phyloP scores from a whole-genome alignment of 352 stramenopile species.

The Phytopythium helicoides region DNA sequence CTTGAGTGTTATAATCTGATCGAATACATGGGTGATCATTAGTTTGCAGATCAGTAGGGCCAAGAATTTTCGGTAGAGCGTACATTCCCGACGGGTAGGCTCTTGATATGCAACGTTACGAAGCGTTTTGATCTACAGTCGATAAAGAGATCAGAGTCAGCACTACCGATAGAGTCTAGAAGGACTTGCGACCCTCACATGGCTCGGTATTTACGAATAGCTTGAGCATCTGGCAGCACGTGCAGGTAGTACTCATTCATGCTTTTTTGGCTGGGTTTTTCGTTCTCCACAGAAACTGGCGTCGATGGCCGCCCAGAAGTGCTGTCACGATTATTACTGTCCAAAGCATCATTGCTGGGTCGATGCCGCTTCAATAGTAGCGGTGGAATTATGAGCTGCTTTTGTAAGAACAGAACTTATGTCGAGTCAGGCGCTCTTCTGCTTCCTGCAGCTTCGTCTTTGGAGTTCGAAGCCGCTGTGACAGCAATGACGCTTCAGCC shows the following conservation, averaged over 20 bases:
- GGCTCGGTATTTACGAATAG: constrained; percentile 52
- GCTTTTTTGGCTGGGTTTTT: neutral
- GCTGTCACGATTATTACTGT: neutral
- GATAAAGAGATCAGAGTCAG: neutral
- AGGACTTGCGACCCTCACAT: constrained; percentile 30
- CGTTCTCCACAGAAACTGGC: neutral
- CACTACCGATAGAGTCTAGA: neutral
- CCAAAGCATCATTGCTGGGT: neutral
- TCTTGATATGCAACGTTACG: constrained; percentile 70
- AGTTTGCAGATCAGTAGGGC: neutral
- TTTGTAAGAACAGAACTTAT: constrained; percentile 37
- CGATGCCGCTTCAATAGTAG: constrained; percentile 14
- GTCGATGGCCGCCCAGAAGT: neutral
- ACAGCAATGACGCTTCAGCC: constrained; percentile 27
- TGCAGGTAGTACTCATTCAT: constrained; percentile 37
- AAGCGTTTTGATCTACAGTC: constrained; percentile 44
- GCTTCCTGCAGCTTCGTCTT: constrained; percentile 54
- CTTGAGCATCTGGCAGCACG: constrained; percentile 46
- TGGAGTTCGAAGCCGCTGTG: constrained; percentile 47
- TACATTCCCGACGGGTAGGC: constrained; percentile 74
- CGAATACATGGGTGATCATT: neutral
- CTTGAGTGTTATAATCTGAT: constrained; percentile 53
- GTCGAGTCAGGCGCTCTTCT: constrained; percentile 30
- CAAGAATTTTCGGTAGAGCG: neutral
- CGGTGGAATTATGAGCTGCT: constrained; percentile 42